Percentiles rank a stretch among this genome's conserved stretches.
phyloP scores from a whole-genome alignment of 352 stramenopile genomes.

The Phytophthora crassamura region DNA sequence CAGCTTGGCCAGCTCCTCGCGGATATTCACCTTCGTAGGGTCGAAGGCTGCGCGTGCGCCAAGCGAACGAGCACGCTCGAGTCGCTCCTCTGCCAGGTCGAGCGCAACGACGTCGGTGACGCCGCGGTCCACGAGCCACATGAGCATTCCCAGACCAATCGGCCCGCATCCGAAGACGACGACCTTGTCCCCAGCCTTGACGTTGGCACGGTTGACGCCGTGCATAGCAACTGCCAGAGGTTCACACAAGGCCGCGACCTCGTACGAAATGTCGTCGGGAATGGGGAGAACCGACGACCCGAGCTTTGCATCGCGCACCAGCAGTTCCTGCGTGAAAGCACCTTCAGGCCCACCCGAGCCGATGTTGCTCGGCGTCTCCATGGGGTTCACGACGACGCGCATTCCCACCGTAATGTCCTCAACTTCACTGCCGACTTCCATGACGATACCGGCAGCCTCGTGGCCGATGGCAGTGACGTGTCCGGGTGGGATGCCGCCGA shows the following conservation, averaged over 20 bases:
- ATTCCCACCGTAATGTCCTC: constrained; percentile 31
- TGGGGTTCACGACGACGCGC: constrained; percentile 35
- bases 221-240: constrained; percentile 34
- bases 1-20: constrained; percentile 26
- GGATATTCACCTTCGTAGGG: constrained; percentile 30
- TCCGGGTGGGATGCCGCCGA: constrained; percentile 32
- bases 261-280: constrained; percentile 30
- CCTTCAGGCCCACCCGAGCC: constrained; percentile 27
- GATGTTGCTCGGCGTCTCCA: constrained; percentile 37
- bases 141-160: constrained; percentile 33
- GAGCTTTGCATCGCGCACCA: constrained; percentile 33
- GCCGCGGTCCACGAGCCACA: constrained; percentile 34
- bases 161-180: constrained; percentile 34
- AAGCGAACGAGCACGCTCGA: constrained; percentile 28
- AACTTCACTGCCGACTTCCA: constrained; percentile 31
- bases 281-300: constrained; percentile 31
- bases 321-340: constrained; percentile 31
- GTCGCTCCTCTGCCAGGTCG: constrained; percentile 29
- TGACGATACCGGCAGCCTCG: constrained; percentile 29
- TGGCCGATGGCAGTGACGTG: constrained; percentile 31
- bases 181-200: constrained; percentile 34
- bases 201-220: constrained; percentile 30
- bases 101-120: constrained; percentile 31
- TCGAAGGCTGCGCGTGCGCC: constrained; percentile 29
- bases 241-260: constrained; percentile 31